Base-by-base conservation (phyloP, 768 basidiomycete genomes). In the Russula olivacea region DNA sequence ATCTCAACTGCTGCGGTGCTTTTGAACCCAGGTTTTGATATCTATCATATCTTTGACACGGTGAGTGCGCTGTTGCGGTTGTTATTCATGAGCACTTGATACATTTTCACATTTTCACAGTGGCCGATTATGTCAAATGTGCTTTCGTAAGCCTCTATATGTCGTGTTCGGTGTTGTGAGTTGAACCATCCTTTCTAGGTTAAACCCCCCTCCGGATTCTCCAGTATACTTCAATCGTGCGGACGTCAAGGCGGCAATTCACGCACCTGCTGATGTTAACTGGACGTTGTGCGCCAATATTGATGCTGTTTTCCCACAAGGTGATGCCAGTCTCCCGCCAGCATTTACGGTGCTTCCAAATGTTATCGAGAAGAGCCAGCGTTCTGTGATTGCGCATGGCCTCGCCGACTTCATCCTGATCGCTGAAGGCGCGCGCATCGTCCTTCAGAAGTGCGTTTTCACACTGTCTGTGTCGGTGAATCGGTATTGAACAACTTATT, bases 71-170 rank as follows among this genome's bases (percentile, higher is more conserved):
- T 69, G 6, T 11, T 40, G 32, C 66, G 15, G 7, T 40, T 48
- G 10, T 3, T 12, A 19, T 32, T 47, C 28, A 56, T 1, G 17
- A 4, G 19, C 11, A 4, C 40, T 11, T 68, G n/a, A 69, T 34
- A 60, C 4, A 12, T 6, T 15, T 30, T 36, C n/a, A n/a, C 3
- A 10, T 6, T 14, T 30, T 36, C 28, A 12, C 49, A 78, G 66
- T 88, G 76, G 72, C 89, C 88, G 0, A 77, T 87, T 47, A 75
- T 86, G 14, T 90, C 87, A 88, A 88, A 90, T 64, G 87, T 89
- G 6, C 84, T 52, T 12, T 47, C 55, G 55, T 56, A 45, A 43
- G 55, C 5, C 28, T n/a, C 21, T 19, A 5, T 3, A 11, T 19
- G 25, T 10, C 40, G 10, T 43, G 25, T 15, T 41, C 12, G 2